Base-by-base conservation (phyloP, 169 alveolate genomes). In the Plasmodium falciparum region DNA sequence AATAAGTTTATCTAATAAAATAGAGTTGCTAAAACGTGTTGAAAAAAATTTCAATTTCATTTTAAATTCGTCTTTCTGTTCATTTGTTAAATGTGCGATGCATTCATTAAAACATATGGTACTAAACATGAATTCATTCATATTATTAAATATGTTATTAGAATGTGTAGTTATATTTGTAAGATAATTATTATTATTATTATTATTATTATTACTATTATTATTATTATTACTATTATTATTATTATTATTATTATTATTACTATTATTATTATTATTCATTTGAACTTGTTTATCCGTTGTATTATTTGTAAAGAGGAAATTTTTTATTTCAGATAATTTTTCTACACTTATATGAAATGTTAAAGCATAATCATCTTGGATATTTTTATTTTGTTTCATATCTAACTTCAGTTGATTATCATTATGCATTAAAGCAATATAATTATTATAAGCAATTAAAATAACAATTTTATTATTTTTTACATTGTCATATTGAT, bases 391-490 rank as follows among this genome's bases (percentile, higher is more conserved):
- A 15, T 50, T 63, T 17, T 50, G 7, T 17, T 70, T 63, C 12
- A 22, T 26, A 15, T 43, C 66, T 15, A 9, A 33, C 4, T 15
- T 11, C 3, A 54, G 5, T 13, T 39, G 49, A 47, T 50, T 33
- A 20, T 52, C 69, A 58, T 83, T 83, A 83, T 83, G 50, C 50
- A 62, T 83, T 15, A 83, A 29, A 4, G 91, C 91, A 5, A 63
- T 22, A 73, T 83, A 83, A 49, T 83, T 83, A 33, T 83, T 83
- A 63, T 83, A 83, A 13, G 86, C 73, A 62, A 67, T 26, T 33
- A 83, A 50, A 5, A 47, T 26, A 22, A 63, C 74, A 20, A 33
- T 22, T 1, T 17, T 50, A 4, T 33, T 39, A 20, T 67, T 71
- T 12, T n/a, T 13, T 54, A 39, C 15, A 20, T 69, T 47, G 9